Base-by-base conservation (phyloP, 768 basidiomycete genomes). In the Auricularia sp. region DNA sequence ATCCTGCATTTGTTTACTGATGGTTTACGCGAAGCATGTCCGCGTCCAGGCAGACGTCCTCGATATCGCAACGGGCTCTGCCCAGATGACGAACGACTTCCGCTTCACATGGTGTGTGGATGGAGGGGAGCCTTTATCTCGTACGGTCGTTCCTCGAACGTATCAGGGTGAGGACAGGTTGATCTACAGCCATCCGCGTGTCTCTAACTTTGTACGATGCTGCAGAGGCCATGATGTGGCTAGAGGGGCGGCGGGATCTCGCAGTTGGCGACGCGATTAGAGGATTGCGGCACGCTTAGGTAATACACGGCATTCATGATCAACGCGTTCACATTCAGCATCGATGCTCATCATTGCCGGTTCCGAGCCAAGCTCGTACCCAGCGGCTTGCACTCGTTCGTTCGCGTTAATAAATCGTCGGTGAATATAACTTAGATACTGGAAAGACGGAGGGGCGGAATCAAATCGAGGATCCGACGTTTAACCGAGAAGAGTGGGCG, bases 221-320 rank as follows among this genome's bases (percentile, higher is more conserved):
- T 65, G 42, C 75, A 86, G 92, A 93, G 72, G 86, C 89, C 5
- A 94, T 94, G 90, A 74, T 85, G 33, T 94, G 90, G 86, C 75
- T 94, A 29, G 91, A 93, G 73, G 90, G 87, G 0, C 83, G 82
- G 65, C 79, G 91, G 4, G 85, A 89, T 2, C 76, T 92, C 6
- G 85, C 87, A 70, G 75, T 89, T 54, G 89, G 89, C 3, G 80
- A 81, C 37, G 84, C 86, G 69, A 89, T 92, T 70, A 74, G 85
- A 42, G 75, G 77, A 51, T 65, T 76, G 3, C 65, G 66, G 13
- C 42, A 45, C 47, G 47, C 47, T 21, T 51, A 51, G 47, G 18
- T 51, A 18, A 51, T 21, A 29, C 29, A 29, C 29, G 29, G 29
- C 29, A 29, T 29, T 29, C 29, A 29, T 29, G 29, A 29, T 29